Conservation (phyloP, 179 eudicot species). For the Amaranthus tricolor region DNA sequence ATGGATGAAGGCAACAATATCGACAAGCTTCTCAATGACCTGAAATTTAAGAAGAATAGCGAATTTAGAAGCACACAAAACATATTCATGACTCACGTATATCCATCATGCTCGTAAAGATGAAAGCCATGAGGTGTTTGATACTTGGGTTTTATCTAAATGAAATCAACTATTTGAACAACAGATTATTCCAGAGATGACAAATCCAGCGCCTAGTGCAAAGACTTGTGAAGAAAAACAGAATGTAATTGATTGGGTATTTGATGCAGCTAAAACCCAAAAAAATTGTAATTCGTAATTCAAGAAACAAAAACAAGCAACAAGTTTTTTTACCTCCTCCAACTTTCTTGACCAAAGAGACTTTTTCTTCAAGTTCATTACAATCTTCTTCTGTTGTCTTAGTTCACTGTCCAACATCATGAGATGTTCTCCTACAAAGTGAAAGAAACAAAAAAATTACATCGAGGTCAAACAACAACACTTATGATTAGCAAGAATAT, state of each 20-base stretch:
- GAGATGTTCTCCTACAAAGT: constrained; percentile 66
- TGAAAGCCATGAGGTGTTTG: background rate
- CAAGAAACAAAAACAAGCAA: background rate
- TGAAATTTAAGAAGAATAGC: constrained; percentile 24
- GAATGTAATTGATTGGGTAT: background rate
- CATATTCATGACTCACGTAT: background rate
- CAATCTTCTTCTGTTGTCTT: constrained; percentile 82
- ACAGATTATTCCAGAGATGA: background rate
- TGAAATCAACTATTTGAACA: background rate
- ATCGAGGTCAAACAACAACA: constrained; percentile 8
- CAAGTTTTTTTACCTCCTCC: constrained; percentile 64
- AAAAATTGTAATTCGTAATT: background rate
- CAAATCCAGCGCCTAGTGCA: background rate
- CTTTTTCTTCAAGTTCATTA: constrained; percentile 79
- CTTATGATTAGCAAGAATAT: background rate
- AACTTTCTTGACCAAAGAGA: constrained; percentile 86
- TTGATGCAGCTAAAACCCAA: background rate
- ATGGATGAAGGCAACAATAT: constrained; percentile 78
- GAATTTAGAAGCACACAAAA: background rate
- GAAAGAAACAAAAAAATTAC: constrained; percentile 2
- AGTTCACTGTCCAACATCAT: constrained; percentile 74
- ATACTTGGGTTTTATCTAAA: background rate
- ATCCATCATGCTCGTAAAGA: too few relatives aligned
- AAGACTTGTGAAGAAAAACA: background rate
- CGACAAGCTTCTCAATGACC: constrained; percentile 97